A percentile compares a stretch with the other conserved stretches of the same genome.
These are phyloP conservation scores for Erucastrum elatum DNA, from an alignment of 345 rosid species.

Conservation along the genomic window DNA sequence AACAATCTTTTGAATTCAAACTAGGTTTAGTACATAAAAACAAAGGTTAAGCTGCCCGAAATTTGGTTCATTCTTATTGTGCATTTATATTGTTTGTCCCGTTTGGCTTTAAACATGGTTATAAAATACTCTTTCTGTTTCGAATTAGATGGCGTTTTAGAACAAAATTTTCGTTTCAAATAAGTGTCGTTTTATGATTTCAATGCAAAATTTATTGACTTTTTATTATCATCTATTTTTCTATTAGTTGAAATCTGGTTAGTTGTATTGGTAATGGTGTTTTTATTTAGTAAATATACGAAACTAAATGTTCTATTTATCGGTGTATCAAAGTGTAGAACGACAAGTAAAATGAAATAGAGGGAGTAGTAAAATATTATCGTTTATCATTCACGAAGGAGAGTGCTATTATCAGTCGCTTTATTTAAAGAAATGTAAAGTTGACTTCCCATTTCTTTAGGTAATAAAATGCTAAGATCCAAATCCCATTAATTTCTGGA, in stretches of 20 bases:
- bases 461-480: constrained; percentile 14
- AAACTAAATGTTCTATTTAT: no score
- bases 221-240: no score
- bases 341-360: no score
- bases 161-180: no score
- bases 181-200: no score
- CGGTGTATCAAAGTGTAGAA: no score
- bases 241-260: no score
- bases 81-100: constrained; percentile 28
- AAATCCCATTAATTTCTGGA: constrained; percentile 23
- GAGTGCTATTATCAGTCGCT: background rate
- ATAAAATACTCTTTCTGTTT: no score
- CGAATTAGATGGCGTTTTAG: no score
- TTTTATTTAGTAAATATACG: no score
- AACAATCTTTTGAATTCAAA: background rate
- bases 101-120: constrained; percentile 34
- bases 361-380: constrained; percentile 17
- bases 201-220: no score
- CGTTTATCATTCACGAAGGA: background rate
- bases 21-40: background rate
- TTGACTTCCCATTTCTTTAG: constrained; percentile 29
- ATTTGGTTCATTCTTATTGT: constrained; percentile 11
- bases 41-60: background rate
- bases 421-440: constrained; percentile 11
- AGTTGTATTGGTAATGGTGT: no score